Conservation (phyloP, 2,329 filamentous ascomycete species). For the Cadophora luteo-olivacea region DNA sequence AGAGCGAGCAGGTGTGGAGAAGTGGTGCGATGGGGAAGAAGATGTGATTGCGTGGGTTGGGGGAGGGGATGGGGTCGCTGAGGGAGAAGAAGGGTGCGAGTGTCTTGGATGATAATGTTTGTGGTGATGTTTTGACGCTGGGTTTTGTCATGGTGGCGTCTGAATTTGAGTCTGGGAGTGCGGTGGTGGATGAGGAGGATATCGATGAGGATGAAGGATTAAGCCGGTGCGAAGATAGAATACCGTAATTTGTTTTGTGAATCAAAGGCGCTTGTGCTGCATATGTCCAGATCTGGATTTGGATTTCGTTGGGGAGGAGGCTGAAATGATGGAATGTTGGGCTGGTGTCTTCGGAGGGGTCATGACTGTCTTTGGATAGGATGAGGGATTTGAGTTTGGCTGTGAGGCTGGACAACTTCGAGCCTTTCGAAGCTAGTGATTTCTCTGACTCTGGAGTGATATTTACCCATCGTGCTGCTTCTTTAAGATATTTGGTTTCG, state of each 20-base stretch:
- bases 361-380: neutral
- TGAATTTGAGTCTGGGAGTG: neutral
- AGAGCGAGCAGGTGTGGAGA: conserved; percentile 8
- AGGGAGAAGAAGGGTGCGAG: conserved; percentile 3
- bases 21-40: conserved; percentile 16
- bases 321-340: conserved; percentile 7
- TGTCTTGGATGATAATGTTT: conserved; percentile 4
- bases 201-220: neutral
- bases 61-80: neutral
- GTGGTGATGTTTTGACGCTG: neutral
- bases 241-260: conserved; percentile 1
- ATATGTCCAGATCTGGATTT: conserved; percentile 5
- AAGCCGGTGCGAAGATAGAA: neutral
- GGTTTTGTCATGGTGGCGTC: neutral
- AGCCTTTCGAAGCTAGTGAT: neutral
- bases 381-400: neutral
- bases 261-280: neutral
- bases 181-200: neutral
- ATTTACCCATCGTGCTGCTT: neutral
- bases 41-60: neutral
- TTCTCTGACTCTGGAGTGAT: neutral
- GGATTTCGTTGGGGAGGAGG: conserved; percentile 7
- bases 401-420: neutral
- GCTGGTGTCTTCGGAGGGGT: neutral
- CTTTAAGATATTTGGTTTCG: neutral